Evolutionary conservation across 495 filamentous ascomycete species (phyloP).

Genomic region (Hamigera avellanea): DNA sequence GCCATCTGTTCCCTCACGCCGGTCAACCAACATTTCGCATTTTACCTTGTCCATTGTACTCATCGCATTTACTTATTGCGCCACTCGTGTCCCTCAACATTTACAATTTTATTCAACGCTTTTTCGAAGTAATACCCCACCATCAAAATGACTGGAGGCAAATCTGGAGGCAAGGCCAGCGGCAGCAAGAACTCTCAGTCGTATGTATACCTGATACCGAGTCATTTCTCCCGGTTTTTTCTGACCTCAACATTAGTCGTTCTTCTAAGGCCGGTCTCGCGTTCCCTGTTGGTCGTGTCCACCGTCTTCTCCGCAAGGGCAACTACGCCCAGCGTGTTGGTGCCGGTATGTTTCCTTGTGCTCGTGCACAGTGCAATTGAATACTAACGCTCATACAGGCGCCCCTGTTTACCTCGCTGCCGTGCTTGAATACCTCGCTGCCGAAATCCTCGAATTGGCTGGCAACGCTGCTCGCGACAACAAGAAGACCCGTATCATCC

Average conservation of each 20-base stretch:
- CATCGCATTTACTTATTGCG: slow-evolving; percentile 12
- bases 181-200: slow-evolving; percentile 95
- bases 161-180: slow-evolving; percentile 97
- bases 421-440: slow-evolving; percentile 96
- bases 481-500: slow-evolving; percentile 99
- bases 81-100: slow-evolving; percentile 10
- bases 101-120: slow-evolving; percentile 11
- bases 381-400: slow-evolving; percentile 39
- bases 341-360: slow-evolving; percentile 52
- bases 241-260: slow-evolving; percentile 44
- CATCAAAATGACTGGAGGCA: slow-evolving; percentile 96
- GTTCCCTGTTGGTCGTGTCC: slow-evolving; percentile 99
- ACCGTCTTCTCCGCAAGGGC: slow-evolving; percentile 98
- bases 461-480: slow-evolving; percentile 98
- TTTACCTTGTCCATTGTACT: slow-evolving; percentile 4
- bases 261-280: slow-evolving; percentile 99
- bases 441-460: slow-evolving; percentile 97
- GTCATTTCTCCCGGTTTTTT: slow-evolving; percentile 4
- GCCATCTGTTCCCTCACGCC: slow-evolving; percentile 22
- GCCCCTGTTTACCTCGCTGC: slow-evolving; percentile 97
- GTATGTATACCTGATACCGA: slow-evolving; percentile 41
- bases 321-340: slow-evolving; percentile 99
- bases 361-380: slow-evolving; percentile 1
- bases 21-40: slow-evolving; percentile 15
- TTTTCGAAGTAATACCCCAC: slow-evolving; percentile 16